Base-by-base conservation (phyloP, 2,329 filamentous ascomycete species). In the Sporothrix phasma region DNA sequence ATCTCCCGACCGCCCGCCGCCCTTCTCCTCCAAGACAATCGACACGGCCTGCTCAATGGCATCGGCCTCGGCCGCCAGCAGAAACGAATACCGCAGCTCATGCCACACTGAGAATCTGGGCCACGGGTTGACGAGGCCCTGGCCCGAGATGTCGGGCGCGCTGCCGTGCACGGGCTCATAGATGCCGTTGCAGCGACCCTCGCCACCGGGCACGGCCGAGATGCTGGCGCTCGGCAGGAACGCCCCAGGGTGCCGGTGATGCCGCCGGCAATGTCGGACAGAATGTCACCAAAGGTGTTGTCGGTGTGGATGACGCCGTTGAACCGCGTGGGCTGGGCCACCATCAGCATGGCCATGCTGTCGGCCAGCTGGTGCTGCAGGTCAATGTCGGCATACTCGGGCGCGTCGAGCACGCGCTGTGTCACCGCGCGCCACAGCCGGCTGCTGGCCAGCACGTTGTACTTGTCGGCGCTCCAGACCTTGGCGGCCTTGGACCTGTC, bases 111-210 rank as follows among this genome's bases (percentile, higher is more conserved):
- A 90, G 79, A 37, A 90, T 84, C 69, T 86, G 84, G 1, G 87
- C 88, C 39, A 90, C 80, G 0, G 88, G 76, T 91, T 90, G 62
- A 88, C 87, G 47, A 89, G 80, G 45, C 85, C 85, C 72, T 88
- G 81, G 64, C 88, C 88, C 7, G 85, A 84, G 68, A 91, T 90
- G 69, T 91, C 88, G 11, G 88, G 88, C 2, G 88, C 88, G 61
- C 72, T 83, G 77, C 87, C 88, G 72, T 91, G 88, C 63, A 91
- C 89, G 3, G 88, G 88, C 76, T 91, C 88, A 71, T 90, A 91
- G 69, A 90, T 89, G 66, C 88, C 87, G 69, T 88, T 89, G 69
- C 73, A 76, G n/a, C 68, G 70, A n/a, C 70, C 72, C 19, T 74
- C 26, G 34, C 39, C 43, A 2, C 74, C 72, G 0, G 76, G 76